Conservation (phyloP, 768 basidiomycete genomes). For the Austroboletus eburneus region DNA sequence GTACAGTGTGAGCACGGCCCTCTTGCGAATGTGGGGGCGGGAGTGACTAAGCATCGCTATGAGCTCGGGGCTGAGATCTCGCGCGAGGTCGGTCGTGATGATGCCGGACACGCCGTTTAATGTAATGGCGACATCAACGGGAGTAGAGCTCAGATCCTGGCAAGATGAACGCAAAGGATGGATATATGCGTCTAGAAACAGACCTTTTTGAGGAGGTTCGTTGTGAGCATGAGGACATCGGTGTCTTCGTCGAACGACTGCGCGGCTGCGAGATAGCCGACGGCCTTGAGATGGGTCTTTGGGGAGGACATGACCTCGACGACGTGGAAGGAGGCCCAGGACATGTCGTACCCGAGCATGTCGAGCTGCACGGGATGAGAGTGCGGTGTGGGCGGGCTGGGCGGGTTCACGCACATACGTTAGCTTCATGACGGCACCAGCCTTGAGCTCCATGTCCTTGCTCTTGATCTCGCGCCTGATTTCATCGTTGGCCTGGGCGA, state of each 20-base stretch:
- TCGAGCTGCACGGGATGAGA: conserved; percentile 61
- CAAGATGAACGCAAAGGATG: conserved; percentile 8
- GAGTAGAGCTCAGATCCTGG: conserved; percentile 77
- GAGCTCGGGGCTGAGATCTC: conserved; percentile 84
- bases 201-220: conserved; percentile 93
- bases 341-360: conserved; percentile 94
- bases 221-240: conserved; percentile 95
- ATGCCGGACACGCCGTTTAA: conserved; percentile 83
- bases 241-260: conserved; percentile 93
- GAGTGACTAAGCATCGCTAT: conserved; percentile 88
- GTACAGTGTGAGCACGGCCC: conserved; percentile 81
- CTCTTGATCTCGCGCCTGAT: conserved; percentile 86
- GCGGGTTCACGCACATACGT: conserved; percentile 73
- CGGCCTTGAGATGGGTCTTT: conserved; percentile 86
- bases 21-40: conserved; percentile 81
- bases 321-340: conserved; percentile 94
- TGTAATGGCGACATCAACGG: conserved; percentile 70
- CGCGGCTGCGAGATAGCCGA: conserved; percentile 91
- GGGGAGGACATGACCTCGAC: conserved; percentile 97
- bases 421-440: conserved; percentile 90
- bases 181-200: conserved; percentile 14
- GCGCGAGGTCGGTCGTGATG: conserved; percentile 82
- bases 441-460: conserved; percentile 97
- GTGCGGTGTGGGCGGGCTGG: background rate
- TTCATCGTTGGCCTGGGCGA: conserved; percentile 90